These are phyloP conservation scores for Cyphellophora attinorum DNA, from an alignment of 2,329 filamentous ascomycete genomes.

Conservation along the genomic window DNA sequence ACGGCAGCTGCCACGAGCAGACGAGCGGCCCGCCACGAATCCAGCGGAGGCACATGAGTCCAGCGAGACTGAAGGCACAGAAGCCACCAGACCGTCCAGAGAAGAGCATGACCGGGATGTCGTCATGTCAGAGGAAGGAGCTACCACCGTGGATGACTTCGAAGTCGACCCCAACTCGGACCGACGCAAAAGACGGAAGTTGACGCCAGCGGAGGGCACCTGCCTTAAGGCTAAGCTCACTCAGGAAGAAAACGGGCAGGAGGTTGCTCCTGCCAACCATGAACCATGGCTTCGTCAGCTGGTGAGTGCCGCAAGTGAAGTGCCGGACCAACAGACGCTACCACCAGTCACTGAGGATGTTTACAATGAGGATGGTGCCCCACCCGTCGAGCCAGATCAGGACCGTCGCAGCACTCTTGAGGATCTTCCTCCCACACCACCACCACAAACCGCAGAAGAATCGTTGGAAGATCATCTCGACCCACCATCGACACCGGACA, in stretches of 20 bases:
- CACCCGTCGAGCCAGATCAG: background rate
- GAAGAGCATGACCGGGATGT: conserved; percentile 7
- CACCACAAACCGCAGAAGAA: background rate
- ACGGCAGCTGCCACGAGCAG: no score
- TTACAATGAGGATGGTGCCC: background rate
- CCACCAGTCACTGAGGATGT: no score
- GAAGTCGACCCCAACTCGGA: background rate
- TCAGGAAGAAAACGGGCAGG: background rate
- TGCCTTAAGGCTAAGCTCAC: background rate
- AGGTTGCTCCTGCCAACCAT: background rate
- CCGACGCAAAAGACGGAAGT: background rate
- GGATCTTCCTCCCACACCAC: background rate
- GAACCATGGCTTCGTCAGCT: background rate
- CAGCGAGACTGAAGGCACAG: background rate
- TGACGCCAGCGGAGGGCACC: no score
- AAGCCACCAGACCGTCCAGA: conserved; percentile 2
- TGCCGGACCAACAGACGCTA: no score
- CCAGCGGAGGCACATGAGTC: background rate
- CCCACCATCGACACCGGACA: background rate
- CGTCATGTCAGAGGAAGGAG: background rate
- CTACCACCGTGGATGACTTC: background rate
- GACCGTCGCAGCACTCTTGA: background rate
- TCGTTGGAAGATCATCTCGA: background rate
- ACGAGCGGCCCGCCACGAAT: background rate
- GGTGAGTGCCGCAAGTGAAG: background rate